Conservation (phyloP, 768 basidiomycete species). For the Lentinula lateritia region DNA sequence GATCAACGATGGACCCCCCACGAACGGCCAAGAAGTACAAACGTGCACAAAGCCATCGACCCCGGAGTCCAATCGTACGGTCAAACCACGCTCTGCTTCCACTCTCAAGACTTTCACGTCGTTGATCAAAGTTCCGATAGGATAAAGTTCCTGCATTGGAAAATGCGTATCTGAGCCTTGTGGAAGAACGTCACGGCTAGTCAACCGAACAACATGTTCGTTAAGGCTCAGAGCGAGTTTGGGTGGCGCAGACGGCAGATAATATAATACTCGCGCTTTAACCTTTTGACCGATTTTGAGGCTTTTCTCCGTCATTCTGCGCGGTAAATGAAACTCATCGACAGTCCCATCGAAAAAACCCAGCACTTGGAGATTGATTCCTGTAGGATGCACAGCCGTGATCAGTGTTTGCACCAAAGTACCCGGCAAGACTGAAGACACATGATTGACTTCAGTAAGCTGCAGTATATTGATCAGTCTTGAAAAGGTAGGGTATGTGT, state of each 20-base stretch:
- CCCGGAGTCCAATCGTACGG: constrained; percentile 58
- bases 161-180: constrained; percentile 15
- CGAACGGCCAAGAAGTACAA: constrained; percentile 21
- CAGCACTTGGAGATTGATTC: constrained; percentile 83
- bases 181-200: constrained; percentile 25
- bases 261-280: constrained; percentile 80
- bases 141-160: constrained; percentile 51
- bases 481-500: not conserved
- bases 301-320: constrained; percentile 31
- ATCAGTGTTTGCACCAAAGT: constrained; percentile 76
- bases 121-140: constrained; percentile 70
- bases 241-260: constrained; percentile 69
- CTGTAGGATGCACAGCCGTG: constrained; percentile 66
- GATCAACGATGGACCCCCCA: constrained; percentile 1
- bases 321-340: constrained; percentile 71
- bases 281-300: constrained; percentile 71
- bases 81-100: constrained; percentile 78
- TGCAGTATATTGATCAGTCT: constrained; percentile 19
- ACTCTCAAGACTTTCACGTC: constrained; percentile 67
- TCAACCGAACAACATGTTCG: constrained; percentile 63
- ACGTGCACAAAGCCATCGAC: constrained; percentile 87
- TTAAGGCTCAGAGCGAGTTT: constrained; percentile 78
- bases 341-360: constrained; percentile 91
- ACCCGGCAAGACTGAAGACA: constrained; percentile 83
- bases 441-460: constrained; percentile 74